A percentile compares a stretch with the other conserved stretches of the same genome.
Evolutionary conservation across 1,284 basidiomycete genomes (phyloP).

Genomic region (Cystobasidium sp.): DNA sequence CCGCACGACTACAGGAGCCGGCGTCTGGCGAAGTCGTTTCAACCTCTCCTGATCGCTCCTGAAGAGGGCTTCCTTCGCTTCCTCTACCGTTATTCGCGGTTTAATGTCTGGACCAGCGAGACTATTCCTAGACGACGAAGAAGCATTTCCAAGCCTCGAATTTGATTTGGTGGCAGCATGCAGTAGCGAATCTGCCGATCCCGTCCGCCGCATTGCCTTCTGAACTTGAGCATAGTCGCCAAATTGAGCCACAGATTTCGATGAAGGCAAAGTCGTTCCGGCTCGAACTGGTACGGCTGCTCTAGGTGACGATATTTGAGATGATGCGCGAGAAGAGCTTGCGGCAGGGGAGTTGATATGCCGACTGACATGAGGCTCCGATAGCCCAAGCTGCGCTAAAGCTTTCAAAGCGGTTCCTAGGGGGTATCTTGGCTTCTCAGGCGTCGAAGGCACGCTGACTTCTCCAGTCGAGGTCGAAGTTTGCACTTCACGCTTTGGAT

Average conservation of each 20-base stretch:
- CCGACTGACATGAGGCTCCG: constrained; percentile 21
- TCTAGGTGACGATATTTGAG: constrained; percentile 21
- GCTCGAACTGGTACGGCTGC: not conserved
- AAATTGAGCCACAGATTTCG: constrained; percentile 27
- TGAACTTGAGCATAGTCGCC: constrained; percentile 23
- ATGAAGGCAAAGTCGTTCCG: constrained; percentile 18
- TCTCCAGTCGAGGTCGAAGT: not conserved
- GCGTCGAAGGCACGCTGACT: not conserved
- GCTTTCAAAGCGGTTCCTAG: constrained; percentile 81
- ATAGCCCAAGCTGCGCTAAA: constrained; percentile 62
- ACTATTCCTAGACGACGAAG: constrained; percentile 18
- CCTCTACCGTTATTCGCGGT: constrained; percentile 23
- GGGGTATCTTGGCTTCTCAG: constrained; percentile 71
- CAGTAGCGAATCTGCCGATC: constrained; percentile 27
- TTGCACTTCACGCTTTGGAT: constrained; percentile 5
- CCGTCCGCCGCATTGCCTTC: constrained; percentile 16
- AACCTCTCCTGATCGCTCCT: constrained; percentile 27
- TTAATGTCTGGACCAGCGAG: not conserved
- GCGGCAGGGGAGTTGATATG: not conserved
- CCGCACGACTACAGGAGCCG: constrained; percentile 32
- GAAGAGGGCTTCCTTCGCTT: constrained; percentile 41
- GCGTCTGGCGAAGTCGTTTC: constrained; percentile 29
- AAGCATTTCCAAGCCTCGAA: not conserved
- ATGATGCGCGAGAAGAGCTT: not conserved
- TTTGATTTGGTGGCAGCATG: constrained; percentile 20